Conservation (phyloP, 148 eudicot species). For the Limonium bicolor region DNA sequence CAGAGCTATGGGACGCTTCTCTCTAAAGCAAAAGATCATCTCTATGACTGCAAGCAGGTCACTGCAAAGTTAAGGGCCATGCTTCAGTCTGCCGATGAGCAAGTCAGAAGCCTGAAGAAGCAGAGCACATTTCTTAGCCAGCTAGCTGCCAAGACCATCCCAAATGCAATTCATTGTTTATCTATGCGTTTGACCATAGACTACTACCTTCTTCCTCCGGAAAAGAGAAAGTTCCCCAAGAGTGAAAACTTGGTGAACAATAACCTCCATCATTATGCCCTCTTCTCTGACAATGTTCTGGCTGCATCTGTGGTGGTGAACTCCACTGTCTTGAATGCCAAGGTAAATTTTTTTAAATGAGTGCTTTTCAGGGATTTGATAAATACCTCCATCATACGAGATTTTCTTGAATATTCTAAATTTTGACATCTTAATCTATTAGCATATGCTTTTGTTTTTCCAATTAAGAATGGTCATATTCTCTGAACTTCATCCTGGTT, state of each 20-base stretch:
- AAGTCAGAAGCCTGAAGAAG: constrained; percentile 67
- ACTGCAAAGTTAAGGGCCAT: constrained; percentile 64
- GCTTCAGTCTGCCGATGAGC: constrained; percentile 86
- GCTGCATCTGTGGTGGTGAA: constrained; percentile 89
- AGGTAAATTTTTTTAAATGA: constrained; percentile 43
- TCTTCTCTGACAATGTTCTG: constrained; percentile 85
- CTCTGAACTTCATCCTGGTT: too few relatives aligned
- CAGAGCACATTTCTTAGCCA: constrained; percentile 80
- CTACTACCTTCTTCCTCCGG: constrained; percentile 52
- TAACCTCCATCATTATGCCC: constrained; percentile 62
- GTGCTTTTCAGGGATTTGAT: too few relatives aligned
- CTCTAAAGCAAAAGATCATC: constrained; percentile 49
- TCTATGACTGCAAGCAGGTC: constrained; percentile 59
- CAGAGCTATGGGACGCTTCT: constrained; percentile 63
- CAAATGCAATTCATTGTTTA: constrained; percentile 72
- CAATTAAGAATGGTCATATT: too few relatives aligned
- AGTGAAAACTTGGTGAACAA: constrained; percentile 63
- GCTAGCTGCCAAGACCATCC: constrained; percentile 76
- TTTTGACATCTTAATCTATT: too few relatives aligned
- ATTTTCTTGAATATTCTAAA: too few relatives aligned
- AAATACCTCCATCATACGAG: too few relatives aligned
- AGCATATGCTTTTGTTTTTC: too few relatives aligned
- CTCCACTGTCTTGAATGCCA: constrained; percentile 61
- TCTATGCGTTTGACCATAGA: constrained; percentile 77
- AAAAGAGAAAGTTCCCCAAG: constrained; percentile 52